A percentile compares a stretch with the other conserved stretches of the same genome.
Conservation (phyloP, 179 eudicot genomes). For the Silene noctiflora region DNA sequence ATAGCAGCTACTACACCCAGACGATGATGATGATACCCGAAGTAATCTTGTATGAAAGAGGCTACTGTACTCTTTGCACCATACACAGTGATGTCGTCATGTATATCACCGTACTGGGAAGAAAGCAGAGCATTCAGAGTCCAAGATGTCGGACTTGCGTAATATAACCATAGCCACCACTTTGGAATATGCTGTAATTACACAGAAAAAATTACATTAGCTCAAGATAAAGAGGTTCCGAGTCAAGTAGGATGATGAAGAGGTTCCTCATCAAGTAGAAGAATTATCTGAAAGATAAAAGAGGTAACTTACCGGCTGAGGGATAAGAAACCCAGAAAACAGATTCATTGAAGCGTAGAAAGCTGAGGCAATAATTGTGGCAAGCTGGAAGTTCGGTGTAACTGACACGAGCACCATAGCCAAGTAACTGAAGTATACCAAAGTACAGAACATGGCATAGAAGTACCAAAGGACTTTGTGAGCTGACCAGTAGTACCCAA, state of each 20-base stretch:
- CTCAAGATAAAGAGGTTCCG: too few species aligned
- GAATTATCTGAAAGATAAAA: neutral
- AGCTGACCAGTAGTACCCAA: slow-evolving; percentile 59
- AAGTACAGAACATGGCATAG: slow-evolving; percentile 55
- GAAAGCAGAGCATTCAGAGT: slow-evolving; percentile 49
- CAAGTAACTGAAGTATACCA: slow-evolving; percentile 57
- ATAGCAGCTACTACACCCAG: slow-evolving; percentile 49
- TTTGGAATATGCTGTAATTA: slow-evolving; percentile 57
- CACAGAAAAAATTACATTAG: neutral
- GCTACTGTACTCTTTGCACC: slow-evolving; percentile 42
- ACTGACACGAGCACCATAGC: slow-evolving; percentile 72
- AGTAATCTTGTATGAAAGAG: slow-evolving; percentile 53
- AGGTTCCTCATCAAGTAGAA: too few species aligned
- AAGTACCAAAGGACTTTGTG: slow-evolving; percentile 72
- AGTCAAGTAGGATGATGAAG: too few species aligned
- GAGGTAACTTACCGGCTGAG: slow-evolving; percentile 52
- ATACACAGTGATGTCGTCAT: slow-evolving; percentile 38
- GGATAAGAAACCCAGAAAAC: slow-evolving; percentile 63
- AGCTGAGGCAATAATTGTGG: slow-evolving; percentile 48
- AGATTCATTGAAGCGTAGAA: slow-evolving; percentile 50
- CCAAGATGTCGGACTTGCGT: slow-evolving; percentile 44
- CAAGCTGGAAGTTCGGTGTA: slow-evolving; percentile 62
- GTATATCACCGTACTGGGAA: slow-evolving; percentile 71
- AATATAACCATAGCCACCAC: slow-evolving; percentile 78
- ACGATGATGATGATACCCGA: slow-evolving; percentile 47